Conservation (phyloP, 2,329 filamentous ascomycete species). For the Aspergillus fumigatiaffinis region DNA sequence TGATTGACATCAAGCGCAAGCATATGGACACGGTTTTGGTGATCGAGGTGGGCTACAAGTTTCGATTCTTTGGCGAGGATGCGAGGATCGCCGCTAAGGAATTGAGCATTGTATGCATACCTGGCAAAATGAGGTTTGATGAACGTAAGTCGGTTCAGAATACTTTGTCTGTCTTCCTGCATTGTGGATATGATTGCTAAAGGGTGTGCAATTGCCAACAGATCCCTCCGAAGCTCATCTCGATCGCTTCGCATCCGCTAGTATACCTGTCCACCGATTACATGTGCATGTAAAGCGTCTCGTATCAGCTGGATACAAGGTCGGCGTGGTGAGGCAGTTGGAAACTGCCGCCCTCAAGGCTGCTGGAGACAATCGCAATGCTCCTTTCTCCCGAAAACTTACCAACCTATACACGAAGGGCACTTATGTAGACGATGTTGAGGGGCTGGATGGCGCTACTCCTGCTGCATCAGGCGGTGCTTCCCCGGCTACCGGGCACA, state of each 20-base stretch:
- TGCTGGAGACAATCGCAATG: constrained; percentile 87
- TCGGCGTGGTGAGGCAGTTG: constrained; percentile 88
- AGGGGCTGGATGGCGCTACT: constrained; percentile 62
- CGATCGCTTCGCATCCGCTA: constrained; percentile 88
- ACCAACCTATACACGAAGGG: constrained; percentile 98
- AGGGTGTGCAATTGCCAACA: constrained; percentile 21
- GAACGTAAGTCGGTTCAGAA: constrained; percentile 58
- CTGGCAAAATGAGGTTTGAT: constrained; percentile 90
- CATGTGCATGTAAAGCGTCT: constrained; percentile 92
- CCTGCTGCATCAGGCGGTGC: constrained; percentile 55
- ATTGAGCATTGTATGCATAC: constrained; percentile 92
- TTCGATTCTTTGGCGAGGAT: constrained; percentile 94
- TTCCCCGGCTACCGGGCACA: constrained; percentile 69
- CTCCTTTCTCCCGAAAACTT: constrained; percentile 85
- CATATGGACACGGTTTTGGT: constrained; percentile 87
- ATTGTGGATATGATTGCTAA: background rate
- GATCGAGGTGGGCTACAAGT: constrained; percentile 97
- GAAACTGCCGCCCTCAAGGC: constrained; percentile 96
- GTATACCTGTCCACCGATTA: constrained; percentile 86
- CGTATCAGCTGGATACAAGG: constrained; percentile 88
- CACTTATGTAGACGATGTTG: constrained; percentile 92
- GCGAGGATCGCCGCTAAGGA: constrained; percentile 84
- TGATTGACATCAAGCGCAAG: constrained; percentile 88
- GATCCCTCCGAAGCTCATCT: constrained; percentile 88
- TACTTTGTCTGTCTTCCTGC: background rate